Base-by-base conservation (phyloP, 2,329 filamentous ascomycete genomes). In the Venturia aucupariae region DNA sequence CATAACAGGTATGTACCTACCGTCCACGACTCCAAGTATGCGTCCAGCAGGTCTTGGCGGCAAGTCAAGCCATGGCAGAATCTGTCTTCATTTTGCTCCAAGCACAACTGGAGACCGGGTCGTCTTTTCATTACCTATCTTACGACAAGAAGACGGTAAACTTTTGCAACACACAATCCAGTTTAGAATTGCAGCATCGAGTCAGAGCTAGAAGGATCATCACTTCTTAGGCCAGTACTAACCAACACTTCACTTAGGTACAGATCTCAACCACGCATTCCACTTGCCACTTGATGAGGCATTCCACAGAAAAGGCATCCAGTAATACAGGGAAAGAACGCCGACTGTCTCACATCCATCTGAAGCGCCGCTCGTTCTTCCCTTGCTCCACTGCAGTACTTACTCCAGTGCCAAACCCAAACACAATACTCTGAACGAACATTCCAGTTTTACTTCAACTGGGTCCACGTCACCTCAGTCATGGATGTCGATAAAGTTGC, bases 401-500 rank as follows among this genome's bases (percentile, higher is more conserved):
- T n/a, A n/a, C n/a, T n/a, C n/a, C 51, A 15, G 24, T 57, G 27
- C 27, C 27, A 22, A 32, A 57, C 27, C 51, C 3, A 57, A 32
- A 35, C 51, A 57, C 51, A 19, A 35, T 22, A 8, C 30, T 51
- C 27, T 11, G 22, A 51, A 51, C 10, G 11, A 35, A n/a, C 51
- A 57, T 5, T n/a, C 51, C 3, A 19, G 3, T 35, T 35, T 27
- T 42, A 27, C 15, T 27, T 27, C 46, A 22, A 51, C 35, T 57
- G 51, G 15, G 11, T 35, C 7, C 44, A 17, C 13, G 13, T 24
- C 19, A 60, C 22, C 44, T 64, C 51, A 17, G 59, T 51, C 35
- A 88, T 88, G 85, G 84, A 87, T 63, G 74, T 87, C 68, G 79
- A 81, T 67, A 74, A 74, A 27, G 69, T 71, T 65, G 77, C 79